Evolutionary conservation across 1,139 yeast genomes (phyloP).

Genomic region (Komagataea norvegica): DNA sequence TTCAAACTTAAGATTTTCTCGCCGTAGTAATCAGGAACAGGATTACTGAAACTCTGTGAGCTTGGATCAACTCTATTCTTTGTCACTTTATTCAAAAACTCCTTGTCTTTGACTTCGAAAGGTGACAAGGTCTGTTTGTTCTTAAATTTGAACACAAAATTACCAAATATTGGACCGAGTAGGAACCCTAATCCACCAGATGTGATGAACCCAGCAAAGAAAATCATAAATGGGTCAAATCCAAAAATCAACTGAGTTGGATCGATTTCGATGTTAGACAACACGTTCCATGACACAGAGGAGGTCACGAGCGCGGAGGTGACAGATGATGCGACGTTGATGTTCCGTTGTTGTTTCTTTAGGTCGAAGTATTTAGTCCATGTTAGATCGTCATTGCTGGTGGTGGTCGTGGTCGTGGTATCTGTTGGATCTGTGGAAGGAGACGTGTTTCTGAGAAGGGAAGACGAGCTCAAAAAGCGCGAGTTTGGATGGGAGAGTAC

Average conservation of each 20-base stretch:
- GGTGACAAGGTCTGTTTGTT: constrained; percentile 44
- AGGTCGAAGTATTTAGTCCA: constrained; percentile 81
- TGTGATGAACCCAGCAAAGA: constrained; percentile 58
- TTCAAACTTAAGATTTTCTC: constrained; percentile 85
- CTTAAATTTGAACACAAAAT: constrained; percentile 54
- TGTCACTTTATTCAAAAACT: constrained; percentile 68
- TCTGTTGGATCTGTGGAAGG: not conserved
- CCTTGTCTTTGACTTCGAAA: constrained; percentile 60
- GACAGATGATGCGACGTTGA: constrained; percentile 63
- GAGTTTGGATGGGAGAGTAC: not conserved
- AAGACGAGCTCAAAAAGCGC: constrained; percentile 2
- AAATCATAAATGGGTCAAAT: constrained; percentile 77
- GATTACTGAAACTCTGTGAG: constrained; percentile 88
- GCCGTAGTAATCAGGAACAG: constrained; percentile 97
- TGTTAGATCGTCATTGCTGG: constrained; percentile 16
- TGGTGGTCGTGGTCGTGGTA: not conserved
- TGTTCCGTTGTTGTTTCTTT: constrained; percentile 68
- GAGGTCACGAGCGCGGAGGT: constrained; percentile 68
- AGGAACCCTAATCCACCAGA: constrained; percentile 79
- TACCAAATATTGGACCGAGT: constrained; percentile 81
- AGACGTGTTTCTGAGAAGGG: constrained; percentile 1
- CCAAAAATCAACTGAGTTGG: constrained; percentile 81
- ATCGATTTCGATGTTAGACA: constrained; percentile 78
- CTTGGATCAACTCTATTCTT: constrained; percentile 87
- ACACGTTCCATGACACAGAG: constrained; percentile 65